These are phyloP conservation scores for Rhodomyrtus tomentosa DNA, from an alignment of 345 rosid genomes.

Conservation along the genomic window DNA sequence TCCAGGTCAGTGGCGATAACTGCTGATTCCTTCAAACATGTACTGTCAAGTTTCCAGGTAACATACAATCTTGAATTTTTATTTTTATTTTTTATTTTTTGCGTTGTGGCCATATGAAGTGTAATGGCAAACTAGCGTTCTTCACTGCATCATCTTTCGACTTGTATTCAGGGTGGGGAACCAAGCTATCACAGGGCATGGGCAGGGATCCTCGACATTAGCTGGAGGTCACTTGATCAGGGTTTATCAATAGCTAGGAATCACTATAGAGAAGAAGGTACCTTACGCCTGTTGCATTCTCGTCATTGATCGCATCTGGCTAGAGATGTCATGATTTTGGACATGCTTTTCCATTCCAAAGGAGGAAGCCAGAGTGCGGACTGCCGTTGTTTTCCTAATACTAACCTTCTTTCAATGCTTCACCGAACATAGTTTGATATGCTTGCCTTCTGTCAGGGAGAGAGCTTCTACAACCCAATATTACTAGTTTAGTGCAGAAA, in stretches of 20 bases:
- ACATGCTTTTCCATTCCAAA: too few relatives aligned
- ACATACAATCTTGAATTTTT: neutral
- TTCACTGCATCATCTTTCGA: neutral
- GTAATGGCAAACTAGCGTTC: neutral
- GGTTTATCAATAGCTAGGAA: constrained; percentile 67
- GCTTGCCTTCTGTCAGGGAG: too few relatives aligned
- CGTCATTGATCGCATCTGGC: too few relatives aligned
- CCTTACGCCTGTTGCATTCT: too few relatives aligned
- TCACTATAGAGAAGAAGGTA: neutral
- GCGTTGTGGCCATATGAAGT: neutral
- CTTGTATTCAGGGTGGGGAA: constrained; percentile 55
- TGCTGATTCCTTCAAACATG: neutral
- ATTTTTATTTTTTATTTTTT: too few relatives aligned
- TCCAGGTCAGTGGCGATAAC: constrained; percentile 42
- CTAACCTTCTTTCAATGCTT: too few relatives aligned
- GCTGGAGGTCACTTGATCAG: constrained; percentile 59
- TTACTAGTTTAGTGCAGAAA: too few relatives aligned
- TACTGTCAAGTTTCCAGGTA: neutral
- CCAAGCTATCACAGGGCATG: constrained; percentile 62
- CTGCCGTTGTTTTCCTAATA: too few relatives aligned
- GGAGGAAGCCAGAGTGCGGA: too few relatives aligned
- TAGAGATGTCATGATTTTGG: too few relatives aligned
- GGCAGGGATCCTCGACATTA: constrained; percentile 61
- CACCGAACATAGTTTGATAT: too few relatives aligned
- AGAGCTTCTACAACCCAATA: too few relatives aligned